Base-by-base conservation (phyloP, 2,329 filamentous ascomycete species). In the Aspergillus persii region DNA sequence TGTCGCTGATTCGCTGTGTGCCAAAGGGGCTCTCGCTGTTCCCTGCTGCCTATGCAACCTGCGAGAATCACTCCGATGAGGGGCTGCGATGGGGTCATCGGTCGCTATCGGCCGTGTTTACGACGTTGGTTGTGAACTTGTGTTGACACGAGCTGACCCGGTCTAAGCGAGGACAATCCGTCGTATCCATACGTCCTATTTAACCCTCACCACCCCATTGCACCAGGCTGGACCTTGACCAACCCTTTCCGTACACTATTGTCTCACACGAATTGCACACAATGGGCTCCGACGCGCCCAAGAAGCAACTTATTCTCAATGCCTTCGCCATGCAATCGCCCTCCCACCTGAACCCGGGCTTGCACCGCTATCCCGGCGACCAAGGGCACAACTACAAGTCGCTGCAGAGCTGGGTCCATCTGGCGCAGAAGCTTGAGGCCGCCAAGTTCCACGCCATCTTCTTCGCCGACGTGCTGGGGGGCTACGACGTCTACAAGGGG, bases 381-480 rank as follows among this genome's bases (percentile, higher is more conserved):
- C 68, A 75, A 59, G 74, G 73, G 15, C 58, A 72, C 52, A 66
- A 74, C 33, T 79, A 78, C 65, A 77, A 77, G 49, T 75, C 72
- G 18, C 66, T 82, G 27, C 70, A 77, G 18, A 76, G 80, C 63
- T 83, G 81, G 81, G 77, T 79, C 2, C 65, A 74, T 1, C 65
- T 83, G 1, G 81, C 81, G 1, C 75, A 81, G 55, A 75, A 76
- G 54, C 73, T 83, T 2, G 79, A 83, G 44, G 74, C 75, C 9
- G 79, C 78, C 26, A 80, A 80, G 33, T 82, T 83, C 61, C 80
- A 82, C 59, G 79, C 76, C 9, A 76, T 83, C 47, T 83, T 83
- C 70, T 76, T 83, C 50, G 81, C 81, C 3, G 81, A 83, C 59
- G 77, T 81, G 2, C 71, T 82, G 0, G 79, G 79, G 2, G 74